Base-by-base conservation (phyloP, 257 asterid species). In the Primulina tabacum region DNA sequence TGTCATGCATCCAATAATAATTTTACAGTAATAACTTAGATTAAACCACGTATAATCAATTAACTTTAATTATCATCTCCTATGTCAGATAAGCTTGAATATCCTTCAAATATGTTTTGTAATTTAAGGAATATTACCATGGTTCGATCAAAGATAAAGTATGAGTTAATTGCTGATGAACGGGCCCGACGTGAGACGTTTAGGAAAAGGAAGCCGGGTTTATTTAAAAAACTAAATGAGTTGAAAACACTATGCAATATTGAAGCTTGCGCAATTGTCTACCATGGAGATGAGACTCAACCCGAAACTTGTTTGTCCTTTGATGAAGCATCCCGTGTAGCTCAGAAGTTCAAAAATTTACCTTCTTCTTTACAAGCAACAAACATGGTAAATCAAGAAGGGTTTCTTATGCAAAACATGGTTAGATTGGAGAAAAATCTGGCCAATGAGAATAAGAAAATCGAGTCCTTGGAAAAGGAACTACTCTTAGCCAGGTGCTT, bases 61-160 rank as follows among this genome's bases (percentile, higher is more conserved):
- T 70, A 30, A 70, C 24, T 21, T 21, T 21, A 21, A 21, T 34
- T 34, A 26, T 69, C 32, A 50, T 68, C 59, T 21, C 32, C 20
- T 7, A 32, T 5, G 14, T 37, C 21, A 29, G 35, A 73, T 59
- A 69, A 66, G 64, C 72, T 62, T 77, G 68, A 65, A 67, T 68
- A 50, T 33, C 64, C 33, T 73, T 76, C 64, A 56, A 72, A 29
- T 14, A 71, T 62, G 62, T 77, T 71, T 71, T 79, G 67, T 72
- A 77, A 77, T 71, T 52, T 68, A 72, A 68, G 70, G 67, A 67
- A 62, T 47, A 61, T 62, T 61, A 78, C 74, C 79, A 86, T 81
- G 87, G 84, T 81, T 75, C 87, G 88, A 28, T 79, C 82, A 63
- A 86, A 81, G 83, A 67, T 81, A 68, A 86, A 60, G 64, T 83